phyloP scores from a whole-genome alignment of 768 basidiomycete species.

The Pleurotus pulmonarius region DNA sequence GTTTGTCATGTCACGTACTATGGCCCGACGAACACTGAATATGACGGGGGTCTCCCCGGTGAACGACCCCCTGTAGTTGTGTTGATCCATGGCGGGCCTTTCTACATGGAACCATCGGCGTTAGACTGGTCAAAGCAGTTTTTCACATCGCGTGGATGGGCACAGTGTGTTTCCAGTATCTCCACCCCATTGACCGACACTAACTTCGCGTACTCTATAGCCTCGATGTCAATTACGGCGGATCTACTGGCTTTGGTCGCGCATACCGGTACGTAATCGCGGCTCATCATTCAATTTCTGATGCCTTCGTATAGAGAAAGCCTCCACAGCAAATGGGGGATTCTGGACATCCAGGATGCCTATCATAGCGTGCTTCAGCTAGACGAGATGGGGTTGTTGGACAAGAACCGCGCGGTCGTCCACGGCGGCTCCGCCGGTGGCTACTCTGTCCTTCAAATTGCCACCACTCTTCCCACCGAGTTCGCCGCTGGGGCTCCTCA shows the following conservation, averaged over 20 bases:
- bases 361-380: conserved; percentile 36
- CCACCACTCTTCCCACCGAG: conserved; percentile 25
- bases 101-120: conserved; percentile 27
- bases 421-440: conserved; percentile 58
- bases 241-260: too few species aligned
- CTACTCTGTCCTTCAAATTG: conserved; percentile 43
- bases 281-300: conserved; percentile 30
- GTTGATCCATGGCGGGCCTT: conserved; percentile 54
- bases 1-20: conserved; percentile 47
- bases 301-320: conserved; percentile 39
- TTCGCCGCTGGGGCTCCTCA: conserved; percentile 44
- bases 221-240: too few species aligned
- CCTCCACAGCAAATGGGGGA: conserved; percentile 52
- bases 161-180: too few species aligned
- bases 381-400: conserved; percentile 33
- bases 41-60: conserved; percentile 25
- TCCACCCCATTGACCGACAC: too few species aligned
- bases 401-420: conserved; percentile 45
- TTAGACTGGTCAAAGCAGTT: conserved; percentile 32
- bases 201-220: too few species aligned
- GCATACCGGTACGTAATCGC: too few species aligned
- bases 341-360: conserved; percentile 52
- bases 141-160: too few species aligned
- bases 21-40: conserved; percentile 46
- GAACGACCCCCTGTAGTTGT: conserved; percentile 51